phyloP scores from a whole-genome alignment of 805 yeast species.

The Ogataea nitratoaversa region DNA sequence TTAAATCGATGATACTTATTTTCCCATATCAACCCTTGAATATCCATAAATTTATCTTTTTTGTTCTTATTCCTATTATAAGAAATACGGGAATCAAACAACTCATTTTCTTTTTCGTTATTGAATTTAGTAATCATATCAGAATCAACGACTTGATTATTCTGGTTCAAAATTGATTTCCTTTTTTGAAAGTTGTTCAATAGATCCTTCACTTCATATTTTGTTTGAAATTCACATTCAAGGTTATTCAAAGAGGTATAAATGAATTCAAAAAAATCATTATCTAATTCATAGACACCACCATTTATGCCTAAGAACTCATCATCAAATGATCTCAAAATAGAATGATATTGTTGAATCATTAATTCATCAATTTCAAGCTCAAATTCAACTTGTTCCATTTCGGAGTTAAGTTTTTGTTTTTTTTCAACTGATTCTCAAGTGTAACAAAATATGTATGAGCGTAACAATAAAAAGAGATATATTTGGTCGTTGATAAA shows the following conservation, averaged over 20 bases:
- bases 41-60: slow-evolving; percentile 19
- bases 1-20: slow-evolving; percentile 15
- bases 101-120: neutral
- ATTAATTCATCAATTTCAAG: slow-evolving; percentile 4
- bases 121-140: slow-evolving; percentile 7
- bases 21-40: slow-evolving; percentile 31
- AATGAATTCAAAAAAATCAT: slow-evolving; percentile 21
- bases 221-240: slow-evolving; percentile 11
- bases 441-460: no score
- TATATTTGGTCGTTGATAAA: no score
- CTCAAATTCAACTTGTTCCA: slow-evolving; percentile 8
- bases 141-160: slow-evolving; percentile 6
- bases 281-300: slow-evolving; percentile 20
- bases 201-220: slow-evolving; percentile 10
- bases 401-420: neutral
- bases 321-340: slow-evolving; percentile 11
- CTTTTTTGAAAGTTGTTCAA: slow-evolving; percentile 12
- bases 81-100: neutral
- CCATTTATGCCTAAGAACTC: slow-evolving; percentile 13
- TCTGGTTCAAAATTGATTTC: slow-evolving; percentile 6
- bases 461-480: no score
- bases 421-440: neutral
- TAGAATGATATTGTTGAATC: slow-evolving; percentile 6
- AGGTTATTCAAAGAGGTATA: slow-evolving; percentile 14
- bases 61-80: no score